These are phyloP conservation scores for Camellia lanceoleosa DNA, from an alignment of 148 eudicot species.

Conservation along the genomic window DNA sequence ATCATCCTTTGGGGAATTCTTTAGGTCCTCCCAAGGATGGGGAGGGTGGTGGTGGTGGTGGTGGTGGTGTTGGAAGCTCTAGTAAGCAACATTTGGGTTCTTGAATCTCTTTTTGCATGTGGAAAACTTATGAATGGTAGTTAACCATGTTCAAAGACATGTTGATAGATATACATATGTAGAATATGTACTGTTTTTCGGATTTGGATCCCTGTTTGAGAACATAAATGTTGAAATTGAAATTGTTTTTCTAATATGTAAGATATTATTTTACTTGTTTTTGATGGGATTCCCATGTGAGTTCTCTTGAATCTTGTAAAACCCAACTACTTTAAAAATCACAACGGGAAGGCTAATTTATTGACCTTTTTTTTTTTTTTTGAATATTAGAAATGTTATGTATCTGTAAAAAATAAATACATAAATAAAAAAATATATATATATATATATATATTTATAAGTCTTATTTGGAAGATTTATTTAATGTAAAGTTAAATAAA, in stretches of 20 bases:
- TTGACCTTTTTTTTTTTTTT: too few species aligned
- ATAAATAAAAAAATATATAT: too few species aligned
- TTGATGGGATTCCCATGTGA: neutral
- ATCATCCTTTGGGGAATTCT: neutral
- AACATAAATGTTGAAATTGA: neutral
- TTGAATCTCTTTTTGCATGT: conserved; percentile 31
- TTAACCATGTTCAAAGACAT: neutral
- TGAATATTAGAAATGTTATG: too few species aligned
- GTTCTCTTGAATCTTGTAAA: neutral
- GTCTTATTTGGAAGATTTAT: too few species aligned
- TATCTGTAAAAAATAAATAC: too few species aligned
- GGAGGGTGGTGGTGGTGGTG: conserved; percentile 13
- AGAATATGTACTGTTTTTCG: neutral
- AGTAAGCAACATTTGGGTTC: conserved; percentile 29
- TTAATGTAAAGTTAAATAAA: too few species aligned
- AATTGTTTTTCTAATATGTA: neutral
- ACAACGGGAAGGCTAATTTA: too few species aligned
- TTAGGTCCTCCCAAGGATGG: conserved; percentile 20
- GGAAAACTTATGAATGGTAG: conserved; percentile 10
- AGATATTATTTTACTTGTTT: neutral
- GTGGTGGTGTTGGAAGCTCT: conserved; percentile 8
- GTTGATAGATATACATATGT: neutral
- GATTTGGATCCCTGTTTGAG: neutral
- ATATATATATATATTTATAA: too few species aligned
- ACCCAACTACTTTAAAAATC: too few species aligned